Evolutionary conservation across 768 basidiomycete species (phyloP), one percentile per base, ranked within the genome.

Genomic region (Gautieria morchelliformis): DNA sequence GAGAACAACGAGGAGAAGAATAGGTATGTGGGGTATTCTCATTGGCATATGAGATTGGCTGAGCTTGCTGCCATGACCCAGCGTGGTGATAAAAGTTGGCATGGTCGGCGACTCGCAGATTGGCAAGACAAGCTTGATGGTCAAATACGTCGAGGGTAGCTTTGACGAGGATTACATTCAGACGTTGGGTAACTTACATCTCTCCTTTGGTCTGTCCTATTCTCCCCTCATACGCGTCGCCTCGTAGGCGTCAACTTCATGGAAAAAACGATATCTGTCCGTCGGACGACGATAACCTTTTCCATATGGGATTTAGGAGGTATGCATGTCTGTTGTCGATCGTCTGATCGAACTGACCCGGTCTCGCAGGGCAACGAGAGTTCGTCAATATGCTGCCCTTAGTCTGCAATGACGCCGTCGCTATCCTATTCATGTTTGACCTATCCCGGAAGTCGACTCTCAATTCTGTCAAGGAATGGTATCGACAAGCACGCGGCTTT

Each of bases 91-190:
- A 71, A 97, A 99, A 72, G 95, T 99, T 52, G 95, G 95, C 57
- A 99, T 99, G 95, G 93, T 99, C 48, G 96, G 96, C 51, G 95
- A 99, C 76, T 93, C 93, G 67, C 95, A 97, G 77, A 97, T 98
- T 68, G 94, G 95, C 64, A 97, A 98, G 81, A 98, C 95, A 62
- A 93, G 90, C 73, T 78, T 98, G 69, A 98, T 98, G 95, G 94
- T 98, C 72, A 97, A 97, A 75, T 98, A 98, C 68, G 94, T 97
- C 60, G 95, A 99, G 75, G 95, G 95, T 53, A 92, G 88, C 73
- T 96, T 95, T 71, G 93, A 96, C 72, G 93, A 95, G 77, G 95
- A 97, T 71, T 98, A 98, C 75, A 97, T 99, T 70, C 95, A 97
- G 82, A 97, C 95, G 74, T 85, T 99, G 74, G 95, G 92, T 87